phyloP scores from a whole-genome alignment of 805 yeast genomes.

The Tetrapisispora nanseiensis region DNA sequence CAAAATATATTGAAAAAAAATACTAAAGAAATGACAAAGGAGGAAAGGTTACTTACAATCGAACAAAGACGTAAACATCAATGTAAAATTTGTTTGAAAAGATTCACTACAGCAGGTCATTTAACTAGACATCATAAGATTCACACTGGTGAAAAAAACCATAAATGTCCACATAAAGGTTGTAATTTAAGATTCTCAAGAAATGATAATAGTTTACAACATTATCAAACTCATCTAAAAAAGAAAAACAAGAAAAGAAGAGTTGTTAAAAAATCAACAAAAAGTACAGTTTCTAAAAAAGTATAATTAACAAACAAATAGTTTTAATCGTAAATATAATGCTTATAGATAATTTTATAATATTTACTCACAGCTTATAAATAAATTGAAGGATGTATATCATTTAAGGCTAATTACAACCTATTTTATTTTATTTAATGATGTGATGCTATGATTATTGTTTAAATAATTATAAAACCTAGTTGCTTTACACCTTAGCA shows the following conservation, averaged over 20 bases:
- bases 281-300: background rate
- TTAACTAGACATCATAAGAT: slow-evolving; percentile 81
- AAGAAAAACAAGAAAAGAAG: slow-evolving; percentile 16
- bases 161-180: slow-evolving; percentile 70
- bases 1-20: slow-evolving; percentile 1
- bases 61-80: slow-evolving; percentile 12
- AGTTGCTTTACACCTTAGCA: too few relatives aligned
- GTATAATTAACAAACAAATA: too few relatives aligned
- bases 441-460: too few relatives aligned
- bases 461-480: too few relatives aligned
- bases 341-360: slow-evolving; percentile 1
- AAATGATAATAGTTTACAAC: slow-evolving; percentile 92
- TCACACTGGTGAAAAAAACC: slow-evolving; percentile 88
- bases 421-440: too few relatives aligned
- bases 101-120: slow-evolving; percentile 83
- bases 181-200: slow-evolving; percentile 80
- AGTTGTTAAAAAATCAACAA: background rate
- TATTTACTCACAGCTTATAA: background rate
- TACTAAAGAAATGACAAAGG: slow-evolving; percentile 2
- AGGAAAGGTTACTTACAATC: slow-evolving; percentile 1
- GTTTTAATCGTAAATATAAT: background rate
- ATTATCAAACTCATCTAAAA: slow-evolving; percentile 70
- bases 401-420: too few relatives aligned
- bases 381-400: too few relatives aligned
- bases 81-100: slow-evolving; percentile 24